Evolutionary conservation across 2,329 filamentous ascomycete species (phyloP), one percentile per base, ranked within the genome.

Genomic region (Fusarium abutilonis): DNA sequence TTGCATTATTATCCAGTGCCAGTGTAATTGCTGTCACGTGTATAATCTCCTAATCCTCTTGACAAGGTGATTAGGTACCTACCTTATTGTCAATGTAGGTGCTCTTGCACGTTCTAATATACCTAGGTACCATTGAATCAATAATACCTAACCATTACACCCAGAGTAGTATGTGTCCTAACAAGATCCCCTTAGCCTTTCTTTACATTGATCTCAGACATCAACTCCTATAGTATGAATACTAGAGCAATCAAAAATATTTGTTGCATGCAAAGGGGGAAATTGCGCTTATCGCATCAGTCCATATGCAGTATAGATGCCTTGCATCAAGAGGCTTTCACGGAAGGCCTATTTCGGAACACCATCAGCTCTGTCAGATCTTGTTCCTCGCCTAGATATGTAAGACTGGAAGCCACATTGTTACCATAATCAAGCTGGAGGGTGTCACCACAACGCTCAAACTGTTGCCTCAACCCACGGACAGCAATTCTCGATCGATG

Each of bases 41-140:
- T 56, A 14, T 13, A 26, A 69, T 67, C 63, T 69, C 54, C 63
- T 65, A 60, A 66, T 63, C 14, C 21, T 36, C n/a, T 14, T 17
- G 19, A 19, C 19, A 19, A 19, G 19, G 19, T 19, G 19, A 19
- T 19, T 19, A 19, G 19, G 19, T 19, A 19, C 19, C 7, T 43
- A 23, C 35, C n/a, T 13, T 13, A 10, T 21, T 38, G 21, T 28
- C 11, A 4, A 15, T 39, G 19, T 17, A 36, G 23, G 19, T 19
- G 19, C 19, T 38, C 28, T 45, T 28, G 40, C 34, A 15, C 40
- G 29, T 34, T 48, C 21, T 14, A n/a, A n/a, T n/a, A n/a, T n/a
- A n/a, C n/a, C n/a, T n/a, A n/a, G n/a, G n/a, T n/a, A n/a, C n/a
- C n/a, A n/a, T n/a, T n/a, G n/a, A n/a, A n/a, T n/a, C n/a, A n/a